Evolutionary conservation across 2,329 filamentous ascomycete genomes (phyloP), one percentile per base, ranked within the genome.

Genomic region (Bisporella sp.): DNA sequence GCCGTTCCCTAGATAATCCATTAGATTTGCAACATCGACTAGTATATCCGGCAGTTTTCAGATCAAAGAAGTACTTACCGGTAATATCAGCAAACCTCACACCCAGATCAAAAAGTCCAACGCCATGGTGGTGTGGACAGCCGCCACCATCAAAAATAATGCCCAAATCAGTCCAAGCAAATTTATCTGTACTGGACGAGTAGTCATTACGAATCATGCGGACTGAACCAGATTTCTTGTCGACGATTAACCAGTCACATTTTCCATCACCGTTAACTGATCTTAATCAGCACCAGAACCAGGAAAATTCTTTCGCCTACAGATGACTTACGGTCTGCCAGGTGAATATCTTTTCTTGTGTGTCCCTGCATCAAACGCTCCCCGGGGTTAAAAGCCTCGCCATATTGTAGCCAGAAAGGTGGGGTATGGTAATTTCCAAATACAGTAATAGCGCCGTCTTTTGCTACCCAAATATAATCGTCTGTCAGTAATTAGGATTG

Each of bases 171-270:
- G 43, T 40, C 37, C 37, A 51, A 3, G 29, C 29, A n/a, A 46
- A 51, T 6, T 8, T 37, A 28, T 21, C 39, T 1, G 8, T 28
- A 39, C 9, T 13, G 13, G 35, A 13, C 3, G 35, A 39, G 28
- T 44, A 47, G 5, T 45, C n/a, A 31, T 47, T 51, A 13, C 13
- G 29, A 8, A 13, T 31, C 8, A 47, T 32, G 31, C 29, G 8
- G 9, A 47, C n/a, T 8, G 33, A 8, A 2, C 46, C 46, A 21
- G 40, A 39, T 12, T 65, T 51, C 1, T 56, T 60, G 28, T 68
- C 54, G 1, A 66, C 59, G 47, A 51, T 61, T 32, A 69, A 55
- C 41, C 69, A 62, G 41, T 71, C 68, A 45, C 62, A 65, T 2
- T 54, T 47, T 0, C 68, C 68, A 52, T 70, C 68, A 8, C 62